phyloP scores from a whole-genome alignment of 352 stramenopile genomes.

The Pythium insidiosum region DNA sequence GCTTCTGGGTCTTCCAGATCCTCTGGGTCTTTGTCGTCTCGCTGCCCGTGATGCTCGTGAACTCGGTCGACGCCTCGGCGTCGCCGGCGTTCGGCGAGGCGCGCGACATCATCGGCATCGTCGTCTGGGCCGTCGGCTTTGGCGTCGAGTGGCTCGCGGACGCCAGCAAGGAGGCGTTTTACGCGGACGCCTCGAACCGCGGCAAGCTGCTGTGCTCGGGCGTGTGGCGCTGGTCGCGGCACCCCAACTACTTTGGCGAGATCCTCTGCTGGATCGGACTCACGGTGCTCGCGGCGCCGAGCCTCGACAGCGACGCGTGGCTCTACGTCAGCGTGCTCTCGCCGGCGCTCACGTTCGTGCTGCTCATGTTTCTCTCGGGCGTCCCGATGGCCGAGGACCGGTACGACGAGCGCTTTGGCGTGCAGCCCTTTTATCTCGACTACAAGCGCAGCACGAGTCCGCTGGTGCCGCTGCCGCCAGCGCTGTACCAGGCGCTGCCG shows the following conservation, averaged over 20 bases:
- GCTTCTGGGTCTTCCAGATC: conserved; percentile 79
- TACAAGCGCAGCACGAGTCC: conserved; percentile 61
- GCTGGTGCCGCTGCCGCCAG: conserved; percentile 39
- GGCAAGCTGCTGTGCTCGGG: conserved; percentile 45
- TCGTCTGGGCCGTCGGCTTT: conserved; percentile 51
- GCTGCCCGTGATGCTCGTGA: conserved; percentile 53
- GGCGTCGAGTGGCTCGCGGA: conserved; percentile 52
- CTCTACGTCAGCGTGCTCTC: conserved; percentile 40
- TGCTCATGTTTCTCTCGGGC: conserved; percentile 65
- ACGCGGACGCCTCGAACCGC: conserved; percentile 33
- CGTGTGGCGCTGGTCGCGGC: conserved; percentile 84
- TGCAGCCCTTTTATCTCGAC: conserved; percentile 40
- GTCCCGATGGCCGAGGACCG: conserved; percentile 56
- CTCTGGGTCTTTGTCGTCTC: conserved; percentile 75
- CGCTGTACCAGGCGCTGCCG: conserved; percentile 29
- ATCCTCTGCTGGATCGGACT: conserved; percentile 85
- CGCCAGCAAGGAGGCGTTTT: conserved; percentile 50
- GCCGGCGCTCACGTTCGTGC: conserved; percentile 41
- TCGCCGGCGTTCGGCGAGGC: conserved; percentile 23
- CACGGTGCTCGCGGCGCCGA: conserved; percentile 30
- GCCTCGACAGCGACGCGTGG: conserved; percentile 28
- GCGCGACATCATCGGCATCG: conserved; percentile 32
- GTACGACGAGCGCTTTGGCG: conserved; percentile 54
- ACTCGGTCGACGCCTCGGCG: conserved; percentile 24
- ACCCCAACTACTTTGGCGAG: conserved; percentile 93